Conservation (phyloP, 768 basidiomycete genomes). For the Termitomyces eurrhizus region DNA sequence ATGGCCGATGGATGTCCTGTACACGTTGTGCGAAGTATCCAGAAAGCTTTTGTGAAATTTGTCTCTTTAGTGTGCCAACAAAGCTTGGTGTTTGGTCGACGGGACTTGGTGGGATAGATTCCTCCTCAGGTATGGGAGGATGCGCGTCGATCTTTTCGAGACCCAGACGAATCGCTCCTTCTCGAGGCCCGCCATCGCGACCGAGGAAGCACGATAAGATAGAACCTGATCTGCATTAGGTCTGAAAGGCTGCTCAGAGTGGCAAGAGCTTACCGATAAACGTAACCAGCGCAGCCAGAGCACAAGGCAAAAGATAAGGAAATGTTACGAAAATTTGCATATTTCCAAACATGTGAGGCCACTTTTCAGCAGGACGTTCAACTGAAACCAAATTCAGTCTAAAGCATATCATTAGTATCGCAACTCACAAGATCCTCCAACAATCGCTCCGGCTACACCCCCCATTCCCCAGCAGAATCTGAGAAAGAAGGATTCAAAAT, state of each 20-base stretch:
- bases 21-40: slow-evolving; percentile 55
- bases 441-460: slow-evolving; percentile 85
- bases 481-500: slow-evolving; percentile 8
- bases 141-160: slow-evolving; percentile 63
- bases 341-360: slow-evolving; percentile 70
- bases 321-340: slow-evolving; percentile 67
- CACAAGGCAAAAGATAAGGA: slow-evolving; percentile 90
- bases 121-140: slow-evolving; percentile 67
- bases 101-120: slow-evolving; percentile 41
- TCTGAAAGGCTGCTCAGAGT: slow-evolving; percentile 4
- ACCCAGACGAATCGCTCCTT: slow-evolving; percentile 79
- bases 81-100: slow-evolving; percentile 34
- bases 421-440: slow-evolving; percentile 76
- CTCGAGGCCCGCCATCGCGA: slow-evolving; percentile 85
- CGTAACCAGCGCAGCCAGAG: slow-evolving; percentile 73
- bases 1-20: slow-evolving; percentile 32
- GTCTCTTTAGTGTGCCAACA: slow-evolving; percentile 39
- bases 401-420: background rate
- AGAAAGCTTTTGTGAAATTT: slow-evolving; percentile 53
- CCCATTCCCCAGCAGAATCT: slow-evolving; percentile 97
- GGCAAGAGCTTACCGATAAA: slow-evolving; percentile 48
- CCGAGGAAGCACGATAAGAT: slow-evolving; percentile 86
- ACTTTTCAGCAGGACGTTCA: slow-evolving; percentile 82
- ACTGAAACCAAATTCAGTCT: slow-evolving; percentile 39
- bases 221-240: slow-evolving; percentile 51